Percentiles rank a stretch among this genome's conserved stretches.
Conservation (phyloP, 371 early-diverging fungal species). For the Actinomortierella ambigua region DNA sequence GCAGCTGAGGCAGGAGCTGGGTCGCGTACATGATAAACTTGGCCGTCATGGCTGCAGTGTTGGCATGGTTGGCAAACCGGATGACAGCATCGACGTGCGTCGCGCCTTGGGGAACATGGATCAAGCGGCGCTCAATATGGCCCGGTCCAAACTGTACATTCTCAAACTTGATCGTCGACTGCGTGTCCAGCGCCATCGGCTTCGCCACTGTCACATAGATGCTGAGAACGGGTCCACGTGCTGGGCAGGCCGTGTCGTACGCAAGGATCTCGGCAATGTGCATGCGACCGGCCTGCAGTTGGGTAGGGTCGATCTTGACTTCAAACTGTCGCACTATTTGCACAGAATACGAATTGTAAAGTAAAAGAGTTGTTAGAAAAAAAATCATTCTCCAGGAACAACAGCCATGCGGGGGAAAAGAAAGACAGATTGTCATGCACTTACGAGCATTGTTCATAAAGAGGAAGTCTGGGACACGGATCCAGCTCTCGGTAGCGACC, state of each 20-base stretch:
- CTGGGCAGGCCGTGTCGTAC: conserved; percentile 76
- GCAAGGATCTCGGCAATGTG: conserved; percentile 83
- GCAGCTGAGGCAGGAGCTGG: conserved; percentile 78
- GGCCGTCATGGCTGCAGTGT: conserved; percentile 25
- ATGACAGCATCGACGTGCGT: conserved; percentile 62
- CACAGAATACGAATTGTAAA: background rate
- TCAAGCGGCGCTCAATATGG: conserved; percentile 76
- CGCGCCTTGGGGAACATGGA: conserved; percentile 83
- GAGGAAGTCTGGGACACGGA: conserved; percentile 79
- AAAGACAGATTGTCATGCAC: conserved; percentile 1
- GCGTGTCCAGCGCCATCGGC: conserved; percentile 60
- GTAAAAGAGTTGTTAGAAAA: background rate
- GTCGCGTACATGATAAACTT: conserved; percentile 53
- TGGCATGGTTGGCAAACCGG: conserved; percentile 22
- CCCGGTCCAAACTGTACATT: conserved; percentile 78
- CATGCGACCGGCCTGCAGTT: conserved; percentile 72
- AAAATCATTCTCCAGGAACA: background rate
- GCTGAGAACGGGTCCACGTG: conserved; percentile 80
- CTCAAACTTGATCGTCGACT: conserved; percentile 55
- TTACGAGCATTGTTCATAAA: conserved; percentile 70
- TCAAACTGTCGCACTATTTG: conserved; percentile 65
- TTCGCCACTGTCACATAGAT: conserved; percentile 93
- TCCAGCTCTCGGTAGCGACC: conserved; percentile 76
- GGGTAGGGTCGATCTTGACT: conserved; percentile 82
- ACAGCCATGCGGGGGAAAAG: background rate